Percentiles rank a stretch among this genome's conserved stretches.
Evolutionary conservation across 768 basidiomycete species (phyloP).

Genomic region (Hysterangium stoloniferum): DNA sequence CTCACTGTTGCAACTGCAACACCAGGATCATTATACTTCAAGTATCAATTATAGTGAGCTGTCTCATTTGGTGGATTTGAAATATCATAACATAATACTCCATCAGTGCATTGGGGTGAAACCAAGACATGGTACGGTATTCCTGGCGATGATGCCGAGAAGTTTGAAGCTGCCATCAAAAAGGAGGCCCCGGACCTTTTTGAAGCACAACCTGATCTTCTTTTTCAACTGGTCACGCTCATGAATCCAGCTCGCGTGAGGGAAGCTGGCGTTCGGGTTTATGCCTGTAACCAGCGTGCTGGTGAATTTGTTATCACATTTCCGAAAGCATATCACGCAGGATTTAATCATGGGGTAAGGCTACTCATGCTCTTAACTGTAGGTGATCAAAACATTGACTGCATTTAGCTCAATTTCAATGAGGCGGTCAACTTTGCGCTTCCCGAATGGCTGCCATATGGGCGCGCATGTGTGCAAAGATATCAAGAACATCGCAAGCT

Average conservation of each 20-base stretch:
- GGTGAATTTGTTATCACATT: slow-evolving; percentile 98
- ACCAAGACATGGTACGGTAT: slow-evolving; percentile 99
- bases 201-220: slow-evolving; percentile 92
- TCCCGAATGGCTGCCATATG: slow-evolving; percentile 88
- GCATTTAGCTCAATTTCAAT: slow-evolving; percentile 92
- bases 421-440: slow-evolving; percentile 98
- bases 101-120: slow-evolving; percentile 94
- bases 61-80: slow-evolving; percentile 11
- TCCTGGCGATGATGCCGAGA: slow-evolving; percentile 90
- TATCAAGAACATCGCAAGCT: slow-evolving; percentile 88
- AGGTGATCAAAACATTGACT: background rate
- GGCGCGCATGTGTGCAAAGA: slow-evolving; percentile 79
- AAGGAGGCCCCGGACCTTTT: slow-evolving; percentile 96
- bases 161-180: slow-evolving; percentile 94
- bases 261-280: slow-evolving; percentile 86
- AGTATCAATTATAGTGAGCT: slow-evolving; percentile 86
- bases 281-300: slow-evolving; percentile 91
- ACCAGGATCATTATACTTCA: slow-evolving; percentile 94
- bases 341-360: slow-evolving; percentile 96
- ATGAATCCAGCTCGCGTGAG: slow-evolving; percentile 89
- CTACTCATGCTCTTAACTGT: slow-evolving; percentile 1
- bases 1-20: slow-evolving; percentile 1
- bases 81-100: slow-evolving; percentile 19
- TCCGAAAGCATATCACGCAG: slow-evolving; percentile 96
- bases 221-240: slow-evolving; percentile 95